Base-by-base conservation (phyloP, 345 rosid species). In the Geranium brycei region DNA sequence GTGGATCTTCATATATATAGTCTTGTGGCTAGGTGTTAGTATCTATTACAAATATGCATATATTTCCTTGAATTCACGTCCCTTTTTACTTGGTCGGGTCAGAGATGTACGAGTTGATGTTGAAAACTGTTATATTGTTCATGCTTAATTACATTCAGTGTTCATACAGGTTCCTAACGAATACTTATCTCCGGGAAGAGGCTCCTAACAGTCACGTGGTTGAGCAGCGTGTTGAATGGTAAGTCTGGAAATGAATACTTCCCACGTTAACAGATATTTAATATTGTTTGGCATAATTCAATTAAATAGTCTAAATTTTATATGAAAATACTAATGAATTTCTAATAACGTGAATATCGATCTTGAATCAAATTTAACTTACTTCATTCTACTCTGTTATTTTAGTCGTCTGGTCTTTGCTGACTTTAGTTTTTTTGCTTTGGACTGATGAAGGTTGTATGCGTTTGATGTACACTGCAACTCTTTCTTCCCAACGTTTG, bases 401-500 rank as follows among this genome's bases (percentile, higher is more conserved):
- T 13, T 47, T 10, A 47, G 15, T 13, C 10, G 15, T 10, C 15
- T 47, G 11, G 53, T 10, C 53, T 47, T 61, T 41, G 28, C 47
- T 72, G 41, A 56, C 47, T 65, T 70, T 40, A 68, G 76, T 64
- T 71, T 62, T 62, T 14, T 13, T 32, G 32, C 58, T 75, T 72
- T 19, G 59, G 60, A 64, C 75, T 61, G 69, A 67, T 83, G 62
- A 74, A 95, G 99, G 99, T 73, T 95, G 59, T 95, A 95, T 64
- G 88, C 99, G 61, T 95, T 95, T 78, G 99, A 91, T 66, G 99
- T 95, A 81, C 96, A 95, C 87, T 95, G 99, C 97, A 95, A 95
- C 82, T 87, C 99, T 47, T 95, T 95, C 92, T 91, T 95, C 81
- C 99, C 99, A 35, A 71, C 91, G 92, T 95, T 95, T 72, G 88